Conservation (phyloP, 371 early-diverging fungal species). For the Fennellomyces sp. region DNA sequence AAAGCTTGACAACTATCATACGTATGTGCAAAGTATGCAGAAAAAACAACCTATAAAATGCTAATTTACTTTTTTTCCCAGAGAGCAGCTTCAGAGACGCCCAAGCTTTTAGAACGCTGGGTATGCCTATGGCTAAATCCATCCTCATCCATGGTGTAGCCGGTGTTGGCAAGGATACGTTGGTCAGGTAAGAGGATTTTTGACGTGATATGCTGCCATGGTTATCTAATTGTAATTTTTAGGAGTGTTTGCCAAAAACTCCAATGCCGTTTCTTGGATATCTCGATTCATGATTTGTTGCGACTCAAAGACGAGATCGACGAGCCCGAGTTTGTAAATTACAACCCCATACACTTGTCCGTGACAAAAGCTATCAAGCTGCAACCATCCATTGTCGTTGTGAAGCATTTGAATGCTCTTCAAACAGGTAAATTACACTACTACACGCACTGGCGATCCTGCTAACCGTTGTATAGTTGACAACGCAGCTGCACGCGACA, state of each 20-base stretch:
- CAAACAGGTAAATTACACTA: constrained; percentile 1
- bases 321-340: constrained; percentile 21
- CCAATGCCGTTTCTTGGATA: constrained; percentile 5
- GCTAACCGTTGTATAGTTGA: neutral
- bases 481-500: constrained; percentile 1
- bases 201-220: neutral
- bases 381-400: constrained; percentile 25
- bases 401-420: constrained; percentile 31
- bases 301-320: constrained; percentile 34
- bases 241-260: neutral
- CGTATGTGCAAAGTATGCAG: neutral
- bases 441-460: neutral
- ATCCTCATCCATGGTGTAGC: constrained; percentile 44
- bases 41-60: neutral
- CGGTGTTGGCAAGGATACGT: constrained; percentile 44
- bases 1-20: neutral
- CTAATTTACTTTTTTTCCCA: neutral
- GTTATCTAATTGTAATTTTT: neutral
- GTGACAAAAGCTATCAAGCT: constrained; percentile 23
- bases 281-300: constrained; percentile 35
- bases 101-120: constrained; percentile 24
- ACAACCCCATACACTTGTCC: constrained; percentile 31
- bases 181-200: constrained; percentile 25
- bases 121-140: constrained; percentile 42
- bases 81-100: constrained; percentile 26